phyloP scores from a whole-genome alignment of 495 filamentous ascomycete genomes.

The Cladorrhinum samala region DNA sequence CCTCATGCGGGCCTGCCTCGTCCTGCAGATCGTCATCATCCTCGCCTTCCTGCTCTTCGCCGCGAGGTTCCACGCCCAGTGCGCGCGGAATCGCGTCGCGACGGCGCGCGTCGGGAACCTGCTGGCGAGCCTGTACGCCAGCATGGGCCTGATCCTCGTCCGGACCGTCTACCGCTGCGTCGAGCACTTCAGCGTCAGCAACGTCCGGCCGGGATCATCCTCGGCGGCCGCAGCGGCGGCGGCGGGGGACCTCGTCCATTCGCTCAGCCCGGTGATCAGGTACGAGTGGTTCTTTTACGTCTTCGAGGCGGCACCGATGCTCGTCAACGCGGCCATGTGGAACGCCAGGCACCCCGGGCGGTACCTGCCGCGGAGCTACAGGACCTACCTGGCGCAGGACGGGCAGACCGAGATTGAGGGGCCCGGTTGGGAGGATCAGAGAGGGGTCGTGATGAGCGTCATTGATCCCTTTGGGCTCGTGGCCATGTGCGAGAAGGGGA shows the following conservation, averaged over 20 bases:
- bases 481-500: conserved; percentile 48
- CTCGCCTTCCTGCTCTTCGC: conserved; percentile 54
- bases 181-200: conserved; percentile 53
- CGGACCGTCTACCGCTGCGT: conserved; percentile 63
- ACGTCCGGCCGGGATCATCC: too few species aligned
- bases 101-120: conserved; percentile 51
- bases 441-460: conserved; percentile 48
- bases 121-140: conserved; percentile 56
- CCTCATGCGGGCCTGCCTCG: conserved; percentile 59
- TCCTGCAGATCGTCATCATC: conserved; percentile 63
- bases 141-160: conserved; percentile 52
- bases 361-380: conserved; percentile 56
- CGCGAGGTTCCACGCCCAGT: conserved; percentile 54
- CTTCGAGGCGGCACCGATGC: conserved; percentile 62
- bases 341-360: conserved; percentile 58
- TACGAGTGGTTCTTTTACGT: conserved; percentile 72
- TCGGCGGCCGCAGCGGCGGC: conserved; percentile 26
- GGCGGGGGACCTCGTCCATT: conserved; percentile 24
- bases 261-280: conserved; percentile 48
- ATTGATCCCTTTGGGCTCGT: conserved; percentile 62
- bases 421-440: conserved; percentile 53
- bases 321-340: conserved; percentile 52
- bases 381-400: conserved; percentile 57
- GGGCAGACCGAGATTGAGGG: conserved; percentile 60
- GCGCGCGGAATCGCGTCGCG: conserved; percentile 45